Percentiles rank a stretch among this genome's conserved stretches.
Evolutionary conservation across 768 basidiomycete genomes (phyloP).

Genomic region (Polyporus arcularius): DNA sequence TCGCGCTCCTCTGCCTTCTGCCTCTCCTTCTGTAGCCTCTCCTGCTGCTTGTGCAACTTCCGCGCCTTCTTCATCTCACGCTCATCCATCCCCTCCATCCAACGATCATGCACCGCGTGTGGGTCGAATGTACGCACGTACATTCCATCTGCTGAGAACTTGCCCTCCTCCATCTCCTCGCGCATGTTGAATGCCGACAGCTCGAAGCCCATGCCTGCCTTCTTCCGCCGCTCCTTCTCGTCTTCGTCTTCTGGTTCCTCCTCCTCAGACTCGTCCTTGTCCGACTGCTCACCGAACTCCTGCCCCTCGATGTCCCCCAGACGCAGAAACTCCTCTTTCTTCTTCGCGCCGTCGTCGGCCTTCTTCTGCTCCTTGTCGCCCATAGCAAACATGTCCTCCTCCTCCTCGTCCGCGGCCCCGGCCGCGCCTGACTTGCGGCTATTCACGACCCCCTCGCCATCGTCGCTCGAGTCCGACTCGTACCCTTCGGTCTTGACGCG

Average conservation of each 20-base stretch:
- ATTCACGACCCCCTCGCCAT: conserved; percentile 91
- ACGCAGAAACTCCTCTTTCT: conserved; percentile 75
- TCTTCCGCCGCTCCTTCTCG: conserved; percentile 71
- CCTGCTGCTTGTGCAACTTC: conserved; percentile 71
- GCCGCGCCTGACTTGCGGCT: conserved; percentile 60
- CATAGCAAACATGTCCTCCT: conserved; percentile 80
- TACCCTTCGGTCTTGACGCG: conserved; percentile 86
- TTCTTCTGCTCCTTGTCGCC: conserved; percentile 48
- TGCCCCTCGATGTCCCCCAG: conserved; percentile 97
- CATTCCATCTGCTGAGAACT: conserved; percentile 91
- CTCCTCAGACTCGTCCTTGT: conserved; percentile 40
- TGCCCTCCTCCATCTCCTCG: conserved; percentile 97
- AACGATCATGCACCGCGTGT: conserved; percentile 88
- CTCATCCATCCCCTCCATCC: conserved; percentile 93
- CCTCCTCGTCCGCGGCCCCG: conserved; percentile 49
- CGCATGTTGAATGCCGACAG: conserved; percentile 98
- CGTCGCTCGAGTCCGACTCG: conserved; percentile 92
- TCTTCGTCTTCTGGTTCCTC: conserved; percentile 70
- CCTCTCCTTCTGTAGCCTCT: conserved; percentile 69
- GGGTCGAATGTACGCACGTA: conserved; percentile 88
- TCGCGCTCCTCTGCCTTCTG: conserved; percentile 75
- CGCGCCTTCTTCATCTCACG: conserved; percentile 82
- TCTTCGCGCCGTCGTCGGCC: conserved; percentile 48
- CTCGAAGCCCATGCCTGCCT: conserved; percentile 91
- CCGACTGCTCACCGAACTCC: conserved; percentile 67